These are phyloP conservation scores for Fonsecaea monophora DNA, from an alignment of 2,329 filamentous ascomycete genomes.

Conservation along the genomic window DNA sequence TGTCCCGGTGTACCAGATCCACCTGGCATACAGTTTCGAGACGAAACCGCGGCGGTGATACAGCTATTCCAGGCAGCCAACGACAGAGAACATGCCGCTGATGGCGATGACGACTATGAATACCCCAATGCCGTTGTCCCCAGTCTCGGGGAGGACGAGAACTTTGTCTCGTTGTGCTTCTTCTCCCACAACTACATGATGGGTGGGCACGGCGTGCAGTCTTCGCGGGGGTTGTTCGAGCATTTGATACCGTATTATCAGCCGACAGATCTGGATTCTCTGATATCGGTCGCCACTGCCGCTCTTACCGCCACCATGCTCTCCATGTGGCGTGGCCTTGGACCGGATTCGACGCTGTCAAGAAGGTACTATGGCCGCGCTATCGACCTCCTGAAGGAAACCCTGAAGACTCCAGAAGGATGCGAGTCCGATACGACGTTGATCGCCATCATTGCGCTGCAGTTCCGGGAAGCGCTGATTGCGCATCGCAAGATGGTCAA, in stretches of 20 bases:
- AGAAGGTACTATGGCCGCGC: constrained; percentile 5
- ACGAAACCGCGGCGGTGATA: constrained; percentile 8
- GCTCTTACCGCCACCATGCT: constrained; percentile 11
- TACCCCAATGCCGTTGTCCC: constrained; percentile 4
- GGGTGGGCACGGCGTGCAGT: constrained; percentile 5
- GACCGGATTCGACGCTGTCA: constrained; percentile 6
- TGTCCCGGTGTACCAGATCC: constrained; percentile 11
- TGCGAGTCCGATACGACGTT: constrained; percentile 1
- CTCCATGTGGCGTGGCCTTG: constrained; percentile 4
- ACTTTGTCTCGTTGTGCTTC: constrained; percentile 13
- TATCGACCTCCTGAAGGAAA: constrained; percentile 9
- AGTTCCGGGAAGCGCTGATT: constrained; percentile 13
- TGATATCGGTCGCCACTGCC: constrained; percentile 2
- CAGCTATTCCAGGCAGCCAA: constrained; percentile 1
- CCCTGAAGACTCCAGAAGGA: background rate
- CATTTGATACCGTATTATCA: constrained; percentile 11
- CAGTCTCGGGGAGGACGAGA: constrained; percentile 8
- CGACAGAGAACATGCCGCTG: background rate
- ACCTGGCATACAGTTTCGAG: constrained; percentile 2
- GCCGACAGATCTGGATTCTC: background rate
- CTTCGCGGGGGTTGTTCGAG: constrained; percentile 10
- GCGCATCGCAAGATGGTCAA: constrained; percentile 10
- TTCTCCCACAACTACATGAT: constrained; percentile 13
- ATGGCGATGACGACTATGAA: background rate
- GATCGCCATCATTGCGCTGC: constrained; percentile 11